Percentiles rank a stretch among this genome's conserved stretches.
Conservation (phyloP, 352 stramenopile genomes). For the Globisporangium camurandrum region DNA sequence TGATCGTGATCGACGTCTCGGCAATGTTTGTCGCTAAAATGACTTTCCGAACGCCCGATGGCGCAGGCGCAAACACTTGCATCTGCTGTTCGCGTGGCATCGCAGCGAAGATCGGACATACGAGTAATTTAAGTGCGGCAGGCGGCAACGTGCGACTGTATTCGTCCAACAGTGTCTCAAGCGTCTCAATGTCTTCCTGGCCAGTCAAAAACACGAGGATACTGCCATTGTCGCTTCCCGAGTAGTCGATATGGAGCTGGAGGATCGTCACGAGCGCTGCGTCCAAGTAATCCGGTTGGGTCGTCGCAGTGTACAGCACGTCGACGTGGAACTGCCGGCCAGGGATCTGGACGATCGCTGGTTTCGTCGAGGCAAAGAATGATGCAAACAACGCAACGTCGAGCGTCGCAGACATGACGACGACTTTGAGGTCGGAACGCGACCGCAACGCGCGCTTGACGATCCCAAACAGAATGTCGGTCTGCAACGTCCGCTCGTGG, state of each 20-base stretch:
- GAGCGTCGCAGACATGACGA: slow-evolving; percentile 98
- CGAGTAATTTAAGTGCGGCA: slow-evolving; percentile 65
- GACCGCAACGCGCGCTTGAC: slow-evolving; percentile 77
- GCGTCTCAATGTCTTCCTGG: slow-evolving; percentile 95
- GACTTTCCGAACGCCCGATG: slow-evolving; percentile 83
- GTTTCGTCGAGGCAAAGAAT: slow-evolving; percentile 90
- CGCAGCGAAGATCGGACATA: slow-evolving; percentile 94
- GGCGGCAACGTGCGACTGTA: slow-evolving; percentile 66
- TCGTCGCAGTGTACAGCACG: slow-evolving; percentile 85
- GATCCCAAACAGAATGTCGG: slow-evolving; percentile 89
- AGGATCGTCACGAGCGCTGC: slow-evolving; percentile 81
- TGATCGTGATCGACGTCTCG: slow-evolving; percentile 98
- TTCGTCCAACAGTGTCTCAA: slow-evolving; percentile 79
- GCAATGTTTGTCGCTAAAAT: slow-evolving; percentile 95
- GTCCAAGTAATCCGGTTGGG: slow-evolving; percentile 87
- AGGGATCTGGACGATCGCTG: slow-evolving; percentile 80
- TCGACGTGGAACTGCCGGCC: slow-evolving; percentile 88
- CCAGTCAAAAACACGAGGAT: slow-evolving; percentile 94
- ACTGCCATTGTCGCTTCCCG: slow-evolving; percentile 69
- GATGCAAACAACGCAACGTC: slow-evolving; percentile 90
- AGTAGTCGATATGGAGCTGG: slow-evolving; percentile 86
- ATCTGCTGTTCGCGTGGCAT: slow-evolving; percentile 94
- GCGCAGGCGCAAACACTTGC: slow-evolving; percentile 87
- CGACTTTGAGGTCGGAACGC: slow-evolving; percentile 86
- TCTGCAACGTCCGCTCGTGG: slow-evolving; percentile 83